Conservation (phyloP, 164 flowering plant genomes). For the Vitis riparia region DNA sequence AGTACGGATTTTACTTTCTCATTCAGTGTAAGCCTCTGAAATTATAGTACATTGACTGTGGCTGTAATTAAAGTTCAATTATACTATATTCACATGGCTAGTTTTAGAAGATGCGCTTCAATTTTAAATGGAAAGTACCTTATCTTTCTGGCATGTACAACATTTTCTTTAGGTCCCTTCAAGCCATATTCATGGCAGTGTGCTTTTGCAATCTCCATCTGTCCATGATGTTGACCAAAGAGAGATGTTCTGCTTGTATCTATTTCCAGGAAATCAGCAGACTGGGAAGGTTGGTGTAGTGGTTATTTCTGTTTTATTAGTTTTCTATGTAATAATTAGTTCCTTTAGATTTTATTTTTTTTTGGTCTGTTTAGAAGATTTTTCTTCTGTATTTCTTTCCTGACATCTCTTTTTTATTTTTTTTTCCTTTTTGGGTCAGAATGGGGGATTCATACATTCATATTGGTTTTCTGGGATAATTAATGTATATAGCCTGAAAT, state of each 20-base stretch:
- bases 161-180: conserved; percentile 53
- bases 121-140: neutral
- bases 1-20: conserved; percentile 62
- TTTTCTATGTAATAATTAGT: neutral
- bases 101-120: neutral
- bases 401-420: neutral
- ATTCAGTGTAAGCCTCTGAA: conserved; percentile 49
- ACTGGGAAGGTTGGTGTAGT: conserved; percentile 48
- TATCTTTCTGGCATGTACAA: neutral
- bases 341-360: neutral
- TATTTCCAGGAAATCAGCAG: conserved; percentile 58
- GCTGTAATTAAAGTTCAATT: neutral
- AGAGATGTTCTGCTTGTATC: conserved; percentile 70
- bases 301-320: neutral
- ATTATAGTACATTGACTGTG: neutral
- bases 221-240: conserved; percentile 72
- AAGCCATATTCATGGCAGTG: conserved; percentile 53
- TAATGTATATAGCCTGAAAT: neutral
- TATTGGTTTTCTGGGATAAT: no score
- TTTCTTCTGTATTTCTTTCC: no score
- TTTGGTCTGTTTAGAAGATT: neutral
- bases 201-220: conserved; percentile 76
- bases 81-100: neutral
- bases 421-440: neutral
- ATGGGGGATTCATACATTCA: no score